These are phyloP conservation scores for Penicillium vulpinum DNA, from an alignment of 2,329 filamentous ascomycete species.

Conservation along the genomic window DNA sequence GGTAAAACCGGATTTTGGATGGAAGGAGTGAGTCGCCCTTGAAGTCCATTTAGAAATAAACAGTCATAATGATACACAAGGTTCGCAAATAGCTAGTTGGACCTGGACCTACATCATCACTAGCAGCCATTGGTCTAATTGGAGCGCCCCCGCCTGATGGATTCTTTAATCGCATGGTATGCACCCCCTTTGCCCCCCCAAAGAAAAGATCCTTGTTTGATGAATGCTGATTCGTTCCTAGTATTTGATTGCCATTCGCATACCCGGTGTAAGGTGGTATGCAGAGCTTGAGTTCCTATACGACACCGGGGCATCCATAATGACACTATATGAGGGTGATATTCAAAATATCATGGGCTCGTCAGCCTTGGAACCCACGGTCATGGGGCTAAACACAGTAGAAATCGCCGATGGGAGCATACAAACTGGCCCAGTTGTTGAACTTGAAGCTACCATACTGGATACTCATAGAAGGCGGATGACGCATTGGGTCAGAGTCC, in stretches of 20 bases:
- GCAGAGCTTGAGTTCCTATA: neutral
- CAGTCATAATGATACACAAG: neutral
- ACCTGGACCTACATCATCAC: neutral
- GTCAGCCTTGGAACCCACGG: neutral
- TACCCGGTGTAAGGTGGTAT: neutral
- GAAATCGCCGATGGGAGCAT: neutral
- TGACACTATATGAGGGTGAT: conserved; percentile 1
- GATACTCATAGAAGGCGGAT: neutral
- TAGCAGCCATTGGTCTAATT: neutral
- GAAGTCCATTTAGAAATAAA: neutral
- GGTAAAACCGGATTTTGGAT: conserved; percentile 6
- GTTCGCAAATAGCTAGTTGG: neutral
- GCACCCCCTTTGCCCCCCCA: no score
- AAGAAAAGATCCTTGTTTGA: neutral
- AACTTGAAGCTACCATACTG: neutral
- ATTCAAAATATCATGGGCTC: neutral
- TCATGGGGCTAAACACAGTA: neutral
- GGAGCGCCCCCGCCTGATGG: neutral
- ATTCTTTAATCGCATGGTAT: neutral
- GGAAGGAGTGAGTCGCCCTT: neutral
- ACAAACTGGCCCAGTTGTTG: neutral
- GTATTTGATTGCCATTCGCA: neutral
- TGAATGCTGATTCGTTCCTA: neutral
- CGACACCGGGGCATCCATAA: neutral
- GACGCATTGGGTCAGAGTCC: neutral